Evolutionary conservation across 2,329 filamentous ascomycete genomes (phyloP).

Genomic region (Alternaria burnsii): DNA sequence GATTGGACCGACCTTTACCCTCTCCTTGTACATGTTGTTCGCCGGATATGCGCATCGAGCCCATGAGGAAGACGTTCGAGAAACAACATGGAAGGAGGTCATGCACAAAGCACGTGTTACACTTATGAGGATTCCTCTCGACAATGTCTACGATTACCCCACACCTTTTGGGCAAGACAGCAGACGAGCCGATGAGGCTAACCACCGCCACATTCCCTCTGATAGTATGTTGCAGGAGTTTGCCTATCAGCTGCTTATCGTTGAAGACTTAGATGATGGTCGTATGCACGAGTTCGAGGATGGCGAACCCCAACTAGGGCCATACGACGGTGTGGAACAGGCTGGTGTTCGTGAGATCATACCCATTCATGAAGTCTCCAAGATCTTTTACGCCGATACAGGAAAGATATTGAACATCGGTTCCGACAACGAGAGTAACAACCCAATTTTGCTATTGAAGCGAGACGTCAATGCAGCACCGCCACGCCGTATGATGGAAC

Average conservation of each 20-base stretch:
- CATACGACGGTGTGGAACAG: slow-evolving; percentile 67
- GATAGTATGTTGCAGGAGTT: slow-evolving; percentile 68
- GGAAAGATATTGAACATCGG: slow-evolving; percentile 89
- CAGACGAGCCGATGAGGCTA: slow-evolving; percentile 22
- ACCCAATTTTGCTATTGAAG: slow-evolving; percentile 77
- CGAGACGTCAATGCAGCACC: slow-evolving; percentile 71
- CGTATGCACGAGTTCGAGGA: slow-evolving; percentile 73
- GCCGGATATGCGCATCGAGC: slow-evolving; percentile 73
- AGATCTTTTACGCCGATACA: slow-evolving; percentile 92
- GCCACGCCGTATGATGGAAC: slow-evolving; percentile 66
- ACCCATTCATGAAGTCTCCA: slow-evolving; percentile 79
- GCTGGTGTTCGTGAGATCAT: slow-evolving; percentile 73
- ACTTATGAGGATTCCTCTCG: slow-evolving; percentile 74
- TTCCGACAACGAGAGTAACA: slow-evolving; percentile 71
- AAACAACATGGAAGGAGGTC: slow-evolving; percentile 92
- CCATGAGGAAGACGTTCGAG: slow-evolving; percentile 65
- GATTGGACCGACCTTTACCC: slow-evolving; percentile 83
- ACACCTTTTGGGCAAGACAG: slow-evolving; percentile 29
- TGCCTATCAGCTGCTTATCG: slow-evolving; percentile 80
- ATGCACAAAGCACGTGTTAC: slow-evolving; percentile 91
- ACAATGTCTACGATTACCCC: slow-evolving; percentile 60
- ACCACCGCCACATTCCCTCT: slow-evolving; percentile 47
- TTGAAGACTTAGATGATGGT: slow-evolving; percentile 82
- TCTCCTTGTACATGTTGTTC: slow-evolving; percentile 97
- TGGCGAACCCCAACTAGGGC: slow-evolving; percentile 62